Percentiles rank a stretch among this genome's conserved stretches.
These are phyloP conservation scores for Ramicandelaber brevisporus DNA, from an alignment of 192 early-diverging fungal species.

Conservation along the genomic window DNA sequence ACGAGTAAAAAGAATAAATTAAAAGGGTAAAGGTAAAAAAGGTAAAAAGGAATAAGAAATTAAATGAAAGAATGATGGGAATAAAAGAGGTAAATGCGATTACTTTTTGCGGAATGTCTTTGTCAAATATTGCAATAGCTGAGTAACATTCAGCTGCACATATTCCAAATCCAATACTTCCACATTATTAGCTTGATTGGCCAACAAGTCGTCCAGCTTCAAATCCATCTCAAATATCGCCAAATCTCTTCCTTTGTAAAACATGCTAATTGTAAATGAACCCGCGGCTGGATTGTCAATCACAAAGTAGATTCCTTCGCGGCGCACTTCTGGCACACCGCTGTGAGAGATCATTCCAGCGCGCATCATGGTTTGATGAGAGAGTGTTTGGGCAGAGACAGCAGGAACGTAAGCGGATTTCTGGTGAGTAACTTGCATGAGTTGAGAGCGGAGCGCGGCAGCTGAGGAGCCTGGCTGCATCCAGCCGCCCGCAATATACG, in stretches of 20 bases:
- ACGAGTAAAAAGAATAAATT: constrained; percentile 1
- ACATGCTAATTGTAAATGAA: constrained; percentile 69
- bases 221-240: constrained; percentile 91
- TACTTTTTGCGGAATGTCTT: constrained; percentile 35
- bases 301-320: constrained; percentile 67
- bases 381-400: no score
- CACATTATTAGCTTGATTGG: constrained; percentile 78
- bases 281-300: constrained; percentile 69
- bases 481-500: no score
- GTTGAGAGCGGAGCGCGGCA: no score
- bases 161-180: constrained; percentile 75
- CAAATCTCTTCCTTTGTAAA: constrained; percentile 77
- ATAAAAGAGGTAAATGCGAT: background rate
- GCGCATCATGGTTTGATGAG: no score
- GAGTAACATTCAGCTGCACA: constrained; percentile 68
- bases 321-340: constrained; percentile 75
- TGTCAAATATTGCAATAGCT: constrained; percentile 54
- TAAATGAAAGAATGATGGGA: background rate
- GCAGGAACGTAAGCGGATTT: no score
- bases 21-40: constrained; percentile 2
- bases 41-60: constrained; percentile 2
- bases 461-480: no score
- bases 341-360: constrained; percentile 81
- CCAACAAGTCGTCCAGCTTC: constrained; percentile 57
- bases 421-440: no score